Evolutionary conservation across 164 flowering plant species (phyloP).

Genomic region (Berberis vulgaris): DNA sequence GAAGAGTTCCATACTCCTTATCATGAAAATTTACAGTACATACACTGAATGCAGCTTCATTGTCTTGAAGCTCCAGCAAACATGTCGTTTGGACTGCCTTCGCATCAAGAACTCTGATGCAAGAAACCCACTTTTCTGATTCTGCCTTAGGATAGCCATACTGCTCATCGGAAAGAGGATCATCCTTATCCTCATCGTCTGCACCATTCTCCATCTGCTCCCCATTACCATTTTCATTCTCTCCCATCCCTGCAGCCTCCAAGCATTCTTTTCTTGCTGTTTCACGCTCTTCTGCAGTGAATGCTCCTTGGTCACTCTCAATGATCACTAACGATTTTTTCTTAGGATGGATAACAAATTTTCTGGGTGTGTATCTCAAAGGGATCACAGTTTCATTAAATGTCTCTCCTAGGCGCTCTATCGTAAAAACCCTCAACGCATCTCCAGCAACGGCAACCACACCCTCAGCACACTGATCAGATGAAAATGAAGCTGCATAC

Average conservation of each 20-base stretch:
- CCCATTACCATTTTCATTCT: constrained; percentile 67
- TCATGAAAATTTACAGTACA: constrained; percentile 97
- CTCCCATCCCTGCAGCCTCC: constrained; percentile 75
- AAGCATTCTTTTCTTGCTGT: constrained; percentile 86
- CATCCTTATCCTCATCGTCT: constrained; percentile 67
- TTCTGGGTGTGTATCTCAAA: constrained; percentile 94
- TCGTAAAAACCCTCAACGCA: constrained; percentile 85
- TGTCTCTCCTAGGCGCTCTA: constrained; percentile 90
- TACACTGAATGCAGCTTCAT: constrained; percentile 93
- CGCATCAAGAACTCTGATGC: constrained; percentile 94
- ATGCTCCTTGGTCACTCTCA: constrained; percentile 98
- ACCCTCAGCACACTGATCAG: constrained; percentile 99
- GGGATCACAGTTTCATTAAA: constrained; percentile 91
- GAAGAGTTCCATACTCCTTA: constrained; percentile 90
- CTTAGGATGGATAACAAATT: constrained; percentile 92
- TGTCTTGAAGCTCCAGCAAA: constrained; percentile 93
- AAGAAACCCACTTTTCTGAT: constrained; percentile 93
- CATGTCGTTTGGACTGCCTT: constrained; percentile 73
- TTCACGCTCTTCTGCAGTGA: constrained; percentile 93
- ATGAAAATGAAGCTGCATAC: constrained; percentile 93
- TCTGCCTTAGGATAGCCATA: constrained; percentile 98
- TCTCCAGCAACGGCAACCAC: constrained; percentile 97
- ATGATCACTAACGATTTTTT: constrained; percentile 62
- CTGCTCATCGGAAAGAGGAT: constrained; percentile 92
- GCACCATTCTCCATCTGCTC: constrained; percentile 89